Percentiles rank a stretch among this genome's conserved stretches.
Evolutionary conservation across 257 asterid species (phyloP).

Genomic region (Osmanthus fragrans): DNA sequence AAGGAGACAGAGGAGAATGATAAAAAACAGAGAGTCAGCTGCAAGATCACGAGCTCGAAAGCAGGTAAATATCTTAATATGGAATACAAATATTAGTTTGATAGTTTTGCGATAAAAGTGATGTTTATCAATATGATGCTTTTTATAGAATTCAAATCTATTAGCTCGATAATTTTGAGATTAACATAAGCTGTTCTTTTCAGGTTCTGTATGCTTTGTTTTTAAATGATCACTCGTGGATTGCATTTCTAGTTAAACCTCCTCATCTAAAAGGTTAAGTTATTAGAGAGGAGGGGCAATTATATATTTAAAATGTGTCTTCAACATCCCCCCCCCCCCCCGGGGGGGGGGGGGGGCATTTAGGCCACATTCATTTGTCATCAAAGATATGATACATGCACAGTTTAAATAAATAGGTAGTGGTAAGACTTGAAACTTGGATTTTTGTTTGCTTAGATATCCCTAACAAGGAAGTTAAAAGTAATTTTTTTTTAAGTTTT

Average conservation of each 20-base stretch:
- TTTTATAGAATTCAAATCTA: background rate
- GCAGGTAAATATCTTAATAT: conserved; percentile 53
- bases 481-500: background rate
- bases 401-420: background rate
- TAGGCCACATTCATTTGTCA: background rate
- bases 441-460: background rate
- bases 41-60: conserved; percentile 97
- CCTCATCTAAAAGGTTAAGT: background rate
- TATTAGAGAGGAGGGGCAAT: background rate
- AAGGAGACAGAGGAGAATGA: conserved; percentile 97
- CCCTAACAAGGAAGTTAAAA: background rate
- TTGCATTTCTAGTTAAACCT: background rate
- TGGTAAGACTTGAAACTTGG: background rate
- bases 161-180: background rate
- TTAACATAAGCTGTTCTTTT: background rate
- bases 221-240: background rate
- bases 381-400: background rate
- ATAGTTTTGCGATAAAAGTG: background rate
- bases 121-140: background rate
- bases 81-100: background rate
- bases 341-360: no score
- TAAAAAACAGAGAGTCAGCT: conserved; percentile 91
- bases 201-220: background rate
- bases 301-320: background rate
- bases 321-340: background rate